These are phyloP conservation scores for Eucalyptus globulus DNA, from an alignment of 345 rosid species.

Conservation along the genomic window DNA sequence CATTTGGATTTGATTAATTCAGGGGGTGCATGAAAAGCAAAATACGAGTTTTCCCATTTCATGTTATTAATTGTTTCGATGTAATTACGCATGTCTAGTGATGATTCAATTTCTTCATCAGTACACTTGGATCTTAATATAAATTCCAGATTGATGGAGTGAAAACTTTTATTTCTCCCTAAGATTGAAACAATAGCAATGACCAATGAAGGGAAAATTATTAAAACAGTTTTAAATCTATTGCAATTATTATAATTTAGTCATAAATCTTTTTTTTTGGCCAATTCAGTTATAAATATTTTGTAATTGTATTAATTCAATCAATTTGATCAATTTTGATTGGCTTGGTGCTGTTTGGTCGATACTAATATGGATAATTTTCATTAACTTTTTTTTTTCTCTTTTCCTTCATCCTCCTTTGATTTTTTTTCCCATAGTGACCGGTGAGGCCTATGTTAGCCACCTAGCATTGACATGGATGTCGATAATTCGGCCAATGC, in stretches of 20 bases:
- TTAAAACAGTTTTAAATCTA: too few species aligned
- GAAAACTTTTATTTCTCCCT: neutral
- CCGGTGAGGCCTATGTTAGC: accelerated
- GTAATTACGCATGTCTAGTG: neutral
- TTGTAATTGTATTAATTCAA: too few species aligned
- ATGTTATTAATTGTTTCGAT: neutral
- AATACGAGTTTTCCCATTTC: neutral
- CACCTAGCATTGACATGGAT: too few species aligned
- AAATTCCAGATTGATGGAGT: neutral
- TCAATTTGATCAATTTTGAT: too few species aligned
- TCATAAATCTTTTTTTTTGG: too few species aligned
- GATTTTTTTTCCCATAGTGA: too few species aligned
- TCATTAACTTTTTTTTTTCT: too few species aligned
- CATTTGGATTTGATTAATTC: neutral
- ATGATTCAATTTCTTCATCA: neutral
- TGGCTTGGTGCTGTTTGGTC: accelerated
- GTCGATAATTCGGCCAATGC: accelerated
- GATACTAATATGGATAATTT: too few species aligned
- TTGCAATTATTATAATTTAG: too few species aligned
- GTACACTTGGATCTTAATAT: neutral
- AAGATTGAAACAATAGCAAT: neutral
- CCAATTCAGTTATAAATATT: too few species aligned
- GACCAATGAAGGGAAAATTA: neutral
- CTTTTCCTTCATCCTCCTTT: too few species aligned
- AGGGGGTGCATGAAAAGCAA: neutral